Conservation (phyloP, 306 rosid genomes). For the Canavalia ensiformis region DNA sequence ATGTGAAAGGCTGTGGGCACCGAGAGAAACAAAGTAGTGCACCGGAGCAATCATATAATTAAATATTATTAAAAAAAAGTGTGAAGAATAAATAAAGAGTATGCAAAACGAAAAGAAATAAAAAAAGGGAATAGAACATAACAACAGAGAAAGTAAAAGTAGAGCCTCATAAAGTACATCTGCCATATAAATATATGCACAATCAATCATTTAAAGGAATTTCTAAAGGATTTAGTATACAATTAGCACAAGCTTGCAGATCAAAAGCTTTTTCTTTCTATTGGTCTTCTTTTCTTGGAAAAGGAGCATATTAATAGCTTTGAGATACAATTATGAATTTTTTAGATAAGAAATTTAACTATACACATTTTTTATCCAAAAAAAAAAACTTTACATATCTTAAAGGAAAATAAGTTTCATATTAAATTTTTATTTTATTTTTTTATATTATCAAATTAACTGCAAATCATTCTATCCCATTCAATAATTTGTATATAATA, state of each 20-base stretch:
- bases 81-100: background rate
- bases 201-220: slow-evolving; percentile 34
- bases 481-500: too few relatives aligned
- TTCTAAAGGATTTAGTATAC: background rate
- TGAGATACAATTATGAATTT: background rate
- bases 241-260: background rate
- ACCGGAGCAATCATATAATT: background rate
- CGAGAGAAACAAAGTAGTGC: slow-evolving; percentile 25
- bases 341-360: background rate
- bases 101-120: background rate
- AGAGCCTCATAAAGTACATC: background rate
- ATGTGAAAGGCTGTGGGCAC: slow-evolving; percentile 2
- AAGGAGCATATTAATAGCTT: background rate
- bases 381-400: background rate
- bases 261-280: background rate
- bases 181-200: slow-evolving; percentile 5
- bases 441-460: too few relatives aligned
- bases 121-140: slow-evolving; percentile 1
- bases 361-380: slow-evolving; percentile 20
- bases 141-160: background rate
- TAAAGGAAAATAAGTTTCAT: too few relatives aligned
- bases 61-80: background rate
- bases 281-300: background rate
- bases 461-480: too few relatives aligned
- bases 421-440: too few relatives aligned